Evolutionary conservation across 495 filamentous ascomycete genomes (phyloP).

Genomic region (Lasiosphaeriaceae sp.): DNA sequence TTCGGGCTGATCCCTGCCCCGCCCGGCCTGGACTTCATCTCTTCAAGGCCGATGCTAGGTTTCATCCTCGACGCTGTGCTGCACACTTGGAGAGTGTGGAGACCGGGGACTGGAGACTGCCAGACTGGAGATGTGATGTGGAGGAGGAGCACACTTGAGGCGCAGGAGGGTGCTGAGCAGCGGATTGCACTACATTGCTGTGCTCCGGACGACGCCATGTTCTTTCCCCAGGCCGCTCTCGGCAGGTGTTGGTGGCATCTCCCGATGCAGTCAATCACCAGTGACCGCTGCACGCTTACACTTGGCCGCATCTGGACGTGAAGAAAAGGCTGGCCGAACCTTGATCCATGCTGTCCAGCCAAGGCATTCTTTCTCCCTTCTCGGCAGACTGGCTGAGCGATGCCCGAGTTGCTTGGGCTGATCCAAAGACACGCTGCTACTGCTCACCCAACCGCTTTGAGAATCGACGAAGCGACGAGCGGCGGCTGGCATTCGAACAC

Average conservation of each 20-base stretch:
- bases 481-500: not conserved
- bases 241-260: not conserved
- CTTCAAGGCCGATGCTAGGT: not conserved
- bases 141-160: not conserved
- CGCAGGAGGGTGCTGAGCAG: not conserved
- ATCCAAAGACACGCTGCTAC: not conserved
- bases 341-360: not conserved
- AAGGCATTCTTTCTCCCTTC: not conserved
- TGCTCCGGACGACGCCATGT: not conserved
- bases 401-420: not conserved
- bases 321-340: not conserved
- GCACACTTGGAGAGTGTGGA: not conserved
- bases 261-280: not conserved
- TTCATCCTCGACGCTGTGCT: constrained; percentile 9
- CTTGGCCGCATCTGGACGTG: not conserved
- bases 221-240: not conserved
- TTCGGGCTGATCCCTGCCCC: constrained; percentile 11
- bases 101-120: not conserved
- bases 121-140: not conserved
- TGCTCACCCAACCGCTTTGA: not conserved
- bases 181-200: not conserved
- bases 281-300: not conserved
- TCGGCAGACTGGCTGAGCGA: too few species aligned
- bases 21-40: constrained; percentile 12
- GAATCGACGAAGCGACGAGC: not conserved